Evolutionary conservation across 1,284 basidiomycete species (phyloP).

Genomic region (Coniophora puteana): DNA sequence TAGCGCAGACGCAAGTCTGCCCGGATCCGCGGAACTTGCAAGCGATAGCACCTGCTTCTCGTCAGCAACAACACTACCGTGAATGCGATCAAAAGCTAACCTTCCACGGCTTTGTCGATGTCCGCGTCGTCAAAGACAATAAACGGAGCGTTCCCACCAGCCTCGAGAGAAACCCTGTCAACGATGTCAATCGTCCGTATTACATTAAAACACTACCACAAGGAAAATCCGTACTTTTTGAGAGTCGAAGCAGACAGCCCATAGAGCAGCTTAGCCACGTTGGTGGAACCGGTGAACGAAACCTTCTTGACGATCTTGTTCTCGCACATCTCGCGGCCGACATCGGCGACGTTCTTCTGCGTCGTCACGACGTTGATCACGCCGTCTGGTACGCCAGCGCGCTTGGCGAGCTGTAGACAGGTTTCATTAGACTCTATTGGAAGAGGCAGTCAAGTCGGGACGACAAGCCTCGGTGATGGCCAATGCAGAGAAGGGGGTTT

Average conservation of each 20-base stretch:
- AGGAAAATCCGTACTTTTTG: constrained; percentile 68
- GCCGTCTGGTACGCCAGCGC: constrained; percentile 91
- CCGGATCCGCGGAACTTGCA: constrained; percentile 94
- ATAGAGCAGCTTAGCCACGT: constrained; percentile 89
- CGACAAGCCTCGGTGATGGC: constrained; percentile 74
- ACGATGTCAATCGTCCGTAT: constrained; percentile 6
- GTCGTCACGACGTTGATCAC: constrained; percentile 95
- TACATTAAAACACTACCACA: background rate
- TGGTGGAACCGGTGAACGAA: constrained; percentile 92
- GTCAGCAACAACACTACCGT: constrained; percentile 1
- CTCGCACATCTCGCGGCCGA: constrained; percentile 83
- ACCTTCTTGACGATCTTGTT: constrained; percentile 80
- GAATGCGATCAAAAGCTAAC: constrained; percentile 29
- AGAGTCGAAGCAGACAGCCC: constrained; percentile 80
- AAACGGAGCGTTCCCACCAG: constrained; percentile 89
- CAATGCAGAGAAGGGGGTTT: constrained; percentile 93
- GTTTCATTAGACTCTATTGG: constrained; percentile 1
- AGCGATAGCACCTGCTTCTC: constrained; percentile 60
- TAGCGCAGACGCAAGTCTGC: constrained; percentile 89
- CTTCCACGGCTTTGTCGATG: constrained; percentile 89
- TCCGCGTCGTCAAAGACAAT: constrained; percentile 98
- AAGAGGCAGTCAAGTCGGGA: background rate
- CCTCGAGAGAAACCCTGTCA: constrained; percentile 76
- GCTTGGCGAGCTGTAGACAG: constrained; percentile 61
- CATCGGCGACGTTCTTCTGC: constrained; percentile 73